Evolutionary conservation across 306 rosid genomes (phyloP).

Genomic region (Heteromeles arbutifolia): DNA sequence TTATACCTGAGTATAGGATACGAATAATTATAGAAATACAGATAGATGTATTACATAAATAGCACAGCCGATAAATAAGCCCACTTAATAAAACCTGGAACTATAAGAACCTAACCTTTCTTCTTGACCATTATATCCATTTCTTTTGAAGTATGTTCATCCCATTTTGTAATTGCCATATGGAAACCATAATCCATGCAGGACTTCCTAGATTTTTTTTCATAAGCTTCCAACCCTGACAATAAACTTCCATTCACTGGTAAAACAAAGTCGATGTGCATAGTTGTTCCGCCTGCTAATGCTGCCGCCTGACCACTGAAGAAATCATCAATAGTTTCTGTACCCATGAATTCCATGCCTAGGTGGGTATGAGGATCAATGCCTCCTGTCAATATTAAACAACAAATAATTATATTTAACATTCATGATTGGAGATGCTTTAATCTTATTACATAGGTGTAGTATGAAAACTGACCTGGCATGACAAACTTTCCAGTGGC

Average conservation of each 20-base stretch:
- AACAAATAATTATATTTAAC: constrained; percentile 16
- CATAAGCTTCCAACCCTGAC: constrained; percentile 74
- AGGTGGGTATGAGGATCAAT: constrained; percentile 97
- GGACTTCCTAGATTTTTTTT: constrained; percentile 63
- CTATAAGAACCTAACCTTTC: constrained; percentile 50
- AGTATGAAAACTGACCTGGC: constrained; percentile 61
- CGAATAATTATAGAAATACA: background rate
- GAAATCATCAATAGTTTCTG: constrained; percentile 66
- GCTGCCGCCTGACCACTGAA: constrained; percentile 97
- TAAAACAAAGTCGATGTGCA: constrained; percentile 89
- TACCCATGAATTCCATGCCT: constrained; percentile 59
- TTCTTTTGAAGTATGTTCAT: constrained; percentile 66
- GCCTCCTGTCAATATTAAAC: constrained; percentile 58
- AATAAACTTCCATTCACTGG: constrained; percentile 65
- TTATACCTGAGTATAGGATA: constrained; percentile 53
- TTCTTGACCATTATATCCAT: constrained; percentile 85
- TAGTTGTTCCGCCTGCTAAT: constrained; percentile 96
- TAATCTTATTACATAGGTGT: background rate
- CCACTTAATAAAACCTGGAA: constrained; percentile 9
- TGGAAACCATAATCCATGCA: constrained; percentile 98
- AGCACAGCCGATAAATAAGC: background rate
- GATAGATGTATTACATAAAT: constrained; percentile 1
- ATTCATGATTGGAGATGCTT: background rate
- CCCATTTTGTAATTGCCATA: constrained; percentile 96
- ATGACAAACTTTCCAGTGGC: constrained; percentile 92